Conservation (phyloP, 2,329 filamentous ascomycete species). For the Fusarium sp. region DNA sequence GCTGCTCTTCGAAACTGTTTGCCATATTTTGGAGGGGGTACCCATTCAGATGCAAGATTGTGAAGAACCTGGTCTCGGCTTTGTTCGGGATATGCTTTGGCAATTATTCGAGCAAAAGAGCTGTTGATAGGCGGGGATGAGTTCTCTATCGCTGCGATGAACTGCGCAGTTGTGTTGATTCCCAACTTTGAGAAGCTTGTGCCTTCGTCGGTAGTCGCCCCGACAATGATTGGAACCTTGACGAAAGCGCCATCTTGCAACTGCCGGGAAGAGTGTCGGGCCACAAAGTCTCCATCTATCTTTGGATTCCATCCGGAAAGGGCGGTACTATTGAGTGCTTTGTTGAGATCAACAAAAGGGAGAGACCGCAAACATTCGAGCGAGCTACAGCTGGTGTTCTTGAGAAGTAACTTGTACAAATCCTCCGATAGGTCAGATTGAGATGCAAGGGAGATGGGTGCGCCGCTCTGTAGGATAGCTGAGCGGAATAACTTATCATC, state of each 20-base stretch:
- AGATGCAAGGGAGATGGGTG: too few species aligned
- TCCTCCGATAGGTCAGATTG: slow-evolving; percentile 2
- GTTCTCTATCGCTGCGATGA: background rate
- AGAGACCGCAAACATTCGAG: slow-evolving; percentile 7
- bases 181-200: slow-evolving; percentile 15
- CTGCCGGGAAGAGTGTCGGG: background rate
- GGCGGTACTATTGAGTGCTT: slow-evolving; percentile 11
- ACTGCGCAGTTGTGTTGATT: slow-evolving; percentile 14
- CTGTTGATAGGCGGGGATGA: background rate
- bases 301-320: slow-evolving; percentile 17
- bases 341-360: slow-evolving; percentile 1
- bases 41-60: slow-evolving; percentile 9
- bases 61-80: slow-evolving; percentile 4
- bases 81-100: background rate
- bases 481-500: too few species aligned
- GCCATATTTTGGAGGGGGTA: slow-evolving; percentile 5
- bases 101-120: background rate
- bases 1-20: slow-evolving; percentile 16
- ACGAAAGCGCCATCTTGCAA: slow-evolving; percentile 15
- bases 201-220: slow-evolving; percentile 22
- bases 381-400: slow-evolving; percentile 4
- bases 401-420: slow-evolving; percentile 1
- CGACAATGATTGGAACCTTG: slow-evolving; percentile 22
- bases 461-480: too few species aligned
- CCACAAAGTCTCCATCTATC: slow-evolving; percentile 24